A percentile compares a stretch with the other conserved stretches of the same genome.
These are phyloP conservation scores for Cornus suecica DNA, from an alignment of 148 eudicot genomes.

Conservation along the genomic window DNA sequence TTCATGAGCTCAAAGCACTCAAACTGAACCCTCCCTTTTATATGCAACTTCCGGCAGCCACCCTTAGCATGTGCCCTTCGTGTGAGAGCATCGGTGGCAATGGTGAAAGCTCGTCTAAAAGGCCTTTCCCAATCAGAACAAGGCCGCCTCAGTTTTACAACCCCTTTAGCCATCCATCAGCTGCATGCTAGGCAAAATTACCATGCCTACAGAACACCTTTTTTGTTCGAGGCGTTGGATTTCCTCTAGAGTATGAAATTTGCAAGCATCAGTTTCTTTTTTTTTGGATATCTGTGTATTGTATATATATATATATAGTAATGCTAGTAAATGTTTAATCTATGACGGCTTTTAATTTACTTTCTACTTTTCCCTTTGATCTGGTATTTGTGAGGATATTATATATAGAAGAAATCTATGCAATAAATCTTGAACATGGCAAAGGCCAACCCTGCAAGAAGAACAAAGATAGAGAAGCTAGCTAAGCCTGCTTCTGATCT, in stretches of 20 bases:
- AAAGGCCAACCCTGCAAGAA: no score
- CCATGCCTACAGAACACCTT: background rate
- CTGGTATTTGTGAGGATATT: no score
- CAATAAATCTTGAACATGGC: no score
- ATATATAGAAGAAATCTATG: no score
- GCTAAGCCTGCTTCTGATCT: no score
- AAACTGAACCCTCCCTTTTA: conserved; percentile 8
- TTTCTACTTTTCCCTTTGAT: background rate
- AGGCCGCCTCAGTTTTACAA: conserved; percentile 16
- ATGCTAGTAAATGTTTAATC: background rate
- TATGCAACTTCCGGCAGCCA: conserved; percentile 33
- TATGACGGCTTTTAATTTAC: background rate
- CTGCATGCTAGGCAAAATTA: conserved; percentile 14
- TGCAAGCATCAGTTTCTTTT: background rate
- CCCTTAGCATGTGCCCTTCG: conserved; percentile 42
- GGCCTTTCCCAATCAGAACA: background rate
- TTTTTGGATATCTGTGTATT: background rate
- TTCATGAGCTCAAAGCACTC: conserved; percentile 29
- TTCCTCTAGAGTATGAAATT: background rate
- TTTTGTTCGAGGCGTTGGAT: background rate
- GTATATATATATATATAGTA: no score
- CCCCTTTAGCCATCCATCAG: conserved; percentile 19
- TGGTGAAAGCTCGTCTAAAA: conserved; percentile 2
- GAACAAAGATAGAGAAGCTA: no score
- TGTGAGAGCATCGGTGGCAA: conserved; percentile 24